Evolutionary conservation across 2,329 filamentous ascomycete genomes (phyloP), one percentile per base, ranked within the genome.

Genomic region (Diplodia intermedia): DNA sequence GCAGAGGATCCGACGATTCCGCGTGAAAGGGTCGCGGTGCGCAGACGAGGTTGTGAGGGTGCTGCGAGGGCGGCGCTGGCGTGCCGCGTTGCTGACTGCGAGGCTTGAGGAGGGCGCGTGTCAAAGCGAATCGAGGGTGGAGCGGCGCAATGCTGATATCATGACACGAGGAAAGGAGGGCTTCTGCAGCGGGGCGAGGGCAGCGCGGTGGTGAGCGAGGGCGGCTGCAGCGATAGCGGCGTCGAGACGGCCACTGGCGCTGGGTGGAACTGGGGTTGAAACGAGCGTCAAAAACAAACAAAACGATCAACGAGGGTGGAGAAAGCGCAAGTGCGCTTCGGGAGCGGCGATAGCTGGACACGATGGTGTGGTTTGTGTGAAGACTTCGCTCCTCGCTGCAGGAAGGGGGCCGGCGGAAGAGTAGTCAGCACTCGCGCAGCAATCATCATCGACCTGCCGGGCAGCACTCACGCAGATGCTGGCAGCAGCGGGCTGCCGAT

Each of bases 191-290:
- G 63, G 54, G 40, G 65, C 36, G 26, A 31, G 40, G 36, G 65
- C 54, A 52, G 65, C 43, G 52, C 63, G 47, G 43, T 63, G 43
- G 60, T 52, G 29, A 38, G 60, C 60, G 60, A 68, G 66, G 33
- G 66, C 54, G 50, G 57, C 56, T 60, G 65, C 65, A 60, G 65
- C 47, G 65, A 62, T 61, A 26, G 65, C 56, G 65, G 53, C 33
- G 55, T 50, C 54, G 53, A 60, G 18, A 23, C 53, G 53, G 52
- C 31, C 43, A 20, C 62, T 53, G 63, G 63, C 50, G 50, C 52
- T 57, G 65, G 40, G 65, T 57, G 65, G 53, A 43, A 33, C 53
- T 56, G 52, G 38, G 52, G 53, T 54, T 49, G 38, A 66, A 66
- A 66, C 65, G 65, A 66, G 53, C 47, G 65, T 56, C 36, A 38